phyloP scores from a whole-genome alignment of 2,329 filamentous ascomycete genomes.

The Aspergillus texensis region DNA sequence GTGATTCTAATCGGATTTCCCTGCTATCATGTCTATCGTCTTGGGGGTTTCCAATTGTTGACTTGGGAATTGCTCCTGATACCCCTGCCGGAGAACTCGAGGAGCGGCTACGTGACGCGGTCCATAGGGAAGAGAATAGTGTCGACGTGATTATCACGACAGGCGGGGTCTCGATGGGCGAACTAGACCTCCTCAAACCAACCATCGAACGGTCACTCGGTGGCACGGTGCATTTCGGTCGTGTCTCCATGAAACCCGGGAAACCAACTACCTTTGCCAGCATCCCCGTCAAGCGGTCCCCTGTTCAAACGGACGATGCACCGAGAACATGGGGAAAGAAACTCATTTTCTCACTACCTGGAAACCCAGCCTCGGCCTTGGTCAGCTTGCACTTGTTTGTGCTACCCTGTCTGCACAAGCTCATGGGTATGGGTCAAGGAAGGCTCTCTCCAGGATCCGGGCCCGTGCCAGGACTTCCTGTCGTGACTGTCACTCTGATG shows the following conservation, averaged over 20 bases:
- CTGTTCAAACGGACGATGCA: slow-evolving; percentile 33
- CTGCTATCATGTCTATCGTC: slow-evolving; percentile 75
- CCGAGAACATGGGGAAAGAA: slow-evolving; percentile 63
- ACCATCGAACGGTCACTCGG: slow-evolving; percentile 88
- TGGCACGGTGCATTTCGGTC: slow-evolving; percentile 93
- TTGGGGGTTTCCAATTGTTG: slow-evolving; percentile 76
- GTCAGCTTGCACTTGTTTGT: slow-evolving; percentile 96
- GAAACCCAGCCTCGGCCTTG: slow-evolving; percentile 89
- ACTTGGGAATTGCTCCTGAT: slow-evolving; percentile 75
- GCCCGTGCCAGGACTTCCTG: slow-evolving; percentile 67
- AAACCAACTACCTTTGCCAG: slow-evolving; percentile 98
- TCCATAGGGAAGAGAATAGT: slow-evolving; percentile 54
- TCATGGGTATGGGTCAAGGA: slow-evolving; percentile 62
- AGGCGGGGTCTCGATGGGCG: slow-evolving; percentile 96
- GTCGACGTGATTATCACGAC: slow-evolving; percentile 87
- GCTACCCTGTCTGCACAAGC: slow-evolving; percentile 78
- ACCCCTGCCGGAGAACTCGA: slow-evolving; percentile 70
- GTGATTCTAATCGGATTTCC: slow-evolving; percentile 90
- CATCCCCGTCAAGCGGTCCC: slow-evolving; percentile 62
- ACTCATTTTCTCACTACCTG: slow-evolving; percentile 85
- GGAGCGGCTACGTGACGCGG: slow-evolving; percentile 70
- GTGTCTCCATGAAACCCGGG: slow-evolving; percentile 96
- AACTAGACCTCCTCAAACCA: slow-evolving; percentile 93
- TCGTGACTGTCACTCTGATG: slow-evolving; percentile 69
- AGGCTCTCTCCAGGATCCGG: slow-evolving; percentile 45